A percentile compares a stretch with the other conserved stretches of the same genome.
phyloP scores from a whole-genome alignment of 768 basidiomycete genomes.

The Trametes cinnabarina region DNA sequence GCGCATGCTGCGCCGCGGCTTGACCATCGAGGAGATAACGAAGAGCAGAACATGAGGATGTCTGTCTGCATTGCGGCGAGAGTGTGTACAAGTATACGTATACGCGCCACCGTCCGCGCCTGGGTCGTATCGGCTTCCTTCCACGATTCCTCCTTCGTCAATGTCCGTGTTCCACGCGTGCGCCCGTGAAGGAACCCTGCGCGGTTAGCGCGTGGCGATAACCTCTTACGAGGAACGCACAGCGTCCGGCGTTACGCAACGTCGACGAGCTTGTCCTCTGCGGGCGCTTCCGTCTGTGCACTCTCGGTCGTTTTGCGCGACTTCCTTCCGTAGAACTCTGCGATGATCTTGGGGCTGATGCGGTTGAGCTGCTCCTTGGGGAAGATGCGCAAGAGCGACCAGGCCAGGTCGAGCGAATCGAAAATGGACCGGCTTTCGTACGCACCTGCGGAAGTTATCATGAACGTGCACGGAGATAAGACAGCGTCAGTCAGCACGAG shows the following conservation, averaged over 20 bases:
- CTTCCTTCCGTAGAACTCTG: slow-evolving; percentile 90
- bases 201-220: background rate
- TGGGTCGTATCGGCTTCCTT: background rate
- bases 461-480: slow-evolving; percentile 4
- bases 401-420: slow-evolving; percentile 95
- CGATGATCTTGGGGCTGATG: slow-evolving; percentile 94
- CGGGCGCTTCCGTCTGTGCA: slow-evolving; percentile 41
- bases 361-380: slow-evolving; percentile 98
- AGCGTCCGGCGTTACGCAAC: slow-evolving; percentile 29
- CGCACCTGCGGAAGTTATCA: slow-evolving; percentile 51
- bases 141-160: background rate
- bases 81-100: slow-evolving; percentile 14
- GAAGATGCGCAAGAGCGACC: slow-evolving; percentile 96
- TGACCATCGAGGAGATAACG: background rate
- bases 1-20: background rate
- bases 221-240: too few relatives aligned
- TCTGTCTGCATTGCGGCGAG: slow-evolving; percentile 6
- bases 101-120: background rate
- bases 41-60: background rate
- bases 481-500: slow-evolving; percentile 13
- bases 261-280: slow-evolving; percentile 65
- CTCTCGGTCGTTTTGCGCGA: slow-evolving; percentile 59
- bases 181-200: background rate
- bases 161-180: background rate
- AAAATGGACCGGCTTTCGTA: slow-evolving; percentile 97